Base-by-base conservation (phyloP, 805 yeast genomes). In the Saccharomyces paradoxus region DNA sequence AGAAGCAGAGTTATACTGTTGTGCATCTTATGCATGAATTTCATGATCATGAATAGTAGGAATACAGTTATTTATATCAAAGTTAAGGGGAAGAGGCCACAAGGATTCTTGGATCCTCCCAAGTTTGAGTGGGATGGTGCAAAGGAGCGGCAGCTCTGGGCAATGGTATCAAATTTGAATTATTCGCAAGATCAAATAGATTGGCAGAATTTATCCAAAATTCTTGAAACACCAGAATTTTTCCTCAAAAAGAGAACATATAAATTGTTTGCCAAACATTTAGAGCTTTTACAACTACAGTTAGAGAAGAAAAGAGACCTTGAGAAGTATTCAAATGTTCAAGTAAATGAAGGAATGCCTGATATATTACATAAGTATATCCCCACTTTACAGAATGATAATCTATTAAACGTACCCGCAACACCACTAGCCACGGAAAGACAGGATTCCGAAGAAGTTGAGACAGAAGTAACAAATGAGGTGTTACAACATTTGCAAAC, bases 51-150 rank as follows among this genome's bases (percentile, higher is more conserved):
- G 72, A 60, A 68, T 55, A 63, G 63, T 46, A 51, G 51, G 14
- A 69, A 69, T 53, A 71, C 72, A 1, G 58, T 70, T 8, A 78
- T 78, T 4, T 78, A 77, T 58, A 66, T 79, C 41, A 72, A 79
- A 48, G 72, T 77, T 14, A 74, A 76, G 28, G 73, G 74, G 5
- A 64, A 70, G n/a, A 65, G 80, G 31, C 70, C 70, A 2, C 63
- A 67, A n/a, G 76, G 72, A 0, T 72, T 74, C 50, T 63, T 55
- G 3, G 79, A 76, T 55, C 80, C 81, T 0, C 61, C 61, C 2
- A 50, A 60, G 61, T 60, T 75, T 69, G 54, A 63, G 58, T 61
- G 68, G 74, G 55, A 62, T 61, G 46, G 60, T 52, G 56, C 63
- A 50, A 59, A 66, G 58, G 76, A 74, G 59, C 56, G 56, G 14